Evolutionary conservation across 2,329 filamentous ascomycete species (phyloP).

Genomic region (Paraphaeosphaeria minitans): DNA sequence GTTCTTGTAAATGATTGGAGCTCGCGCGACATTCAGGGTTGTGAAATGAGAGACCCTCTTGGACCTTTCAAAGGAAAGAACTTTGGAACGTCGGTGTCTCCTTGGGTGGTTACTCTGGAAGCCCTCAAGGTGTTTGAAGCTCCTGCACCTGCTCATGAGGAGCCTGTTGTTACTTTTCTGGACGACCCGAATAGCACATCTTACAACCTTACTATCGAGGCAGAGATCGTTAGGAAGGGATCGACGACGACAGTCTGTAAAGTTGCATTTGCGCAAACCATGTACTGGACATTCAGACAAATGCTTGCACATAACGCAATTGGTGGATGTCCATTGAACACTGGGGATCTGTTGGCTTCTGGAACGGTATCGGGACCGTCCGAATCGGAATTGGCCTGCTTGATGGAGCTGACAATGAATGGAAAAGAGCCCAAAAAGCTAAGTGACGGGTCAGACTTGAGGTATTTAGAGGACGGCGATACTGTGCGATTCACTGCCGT

Average conservation of each 20-base stretch:
- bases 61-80: slow-evolving; percentile 67
- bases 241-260: slow-evolving; percentile 28
- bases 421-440: slow-evolving; percentile 37
- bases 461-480: slow-evolving; percentile 52
- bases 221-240: slow-evolving; percentile 27
- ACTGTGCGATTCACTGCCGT: slow-evolving; percentile 45
- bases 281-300: slow-evolving; percentile 55
- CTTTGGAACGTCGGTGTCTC: slow-evolving; percentile 64
- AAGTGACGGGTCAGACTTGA: slow-evolving; percentile 35
- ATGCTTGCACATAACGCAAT: slow-evolving; percentile 52
- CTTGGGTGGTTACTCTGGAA: slow-evolving; percentile 66
- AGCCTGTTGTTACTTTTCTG: slow-evolving; percentile 30
- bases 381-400: slow-evolving; percentile 48
- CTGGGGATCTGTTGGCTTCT: slow-evolving; percentile 52
- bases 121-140: slow-evolving; percentile 54
- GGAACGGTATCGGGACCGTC: slow-evolving; percentile 51
- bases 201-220: slow-evolving; percentile 33
- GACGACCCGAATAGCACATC: slow-evolving; percentile 29
- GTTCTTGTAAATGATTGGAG: slow-evolving; percentile 68
- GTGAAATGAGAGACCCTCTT: slow-evolving; percentile 63
- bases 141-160: slow-evolving; percentile 25
- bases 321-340: slow-evolving; percentile 49
- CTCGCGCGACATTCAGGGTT: slow-evolving; percentile 65
- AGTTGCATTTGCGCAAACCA: slow-evolving; percentile 41
- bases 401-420: slow-evolving; percentile 50